Percentiles rank a stretch among this genome's conserved stretches.
Conservation (phyloP, 495 filamentous ascomycete species). For the Aspergillus funiculosus region DNA sequence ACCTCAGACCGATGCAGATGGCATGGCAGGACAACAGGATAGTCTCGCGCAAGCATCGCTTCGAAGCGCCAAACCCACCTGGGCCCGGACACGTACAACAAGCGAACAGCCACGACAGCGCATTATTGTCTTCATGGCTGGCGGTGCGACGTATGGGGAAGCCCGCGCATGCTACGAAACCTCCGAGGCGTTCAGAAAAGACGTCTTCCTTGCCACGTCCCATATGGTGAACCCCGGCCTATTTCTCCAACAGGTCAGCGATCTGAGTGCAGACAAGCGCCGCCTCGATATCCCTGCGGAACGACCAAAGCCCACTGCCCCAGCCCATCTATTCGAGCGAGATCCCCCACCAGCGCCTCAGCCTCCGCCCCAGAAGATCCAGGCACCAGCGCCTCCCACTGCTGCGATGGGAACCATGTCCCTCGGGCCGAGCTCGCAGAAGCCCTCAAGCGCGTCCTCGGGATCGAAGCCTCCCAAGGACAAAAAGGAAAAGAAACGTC, state of each 20-base stretch:
- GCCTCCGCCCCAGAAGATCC: conserved; percentile 33
- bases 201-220: conserved; percentile 84
- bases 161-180: conserved; percentile 84
- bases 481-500: conserved; percentile 46
- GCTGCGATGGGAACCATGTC: conserved; percentile 55
- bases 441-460: conserved; percentile 22
- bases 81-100: conserved; percentile 75
- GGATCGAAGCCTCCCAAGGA: conserved; percentile 35
- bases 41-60: conserved; percentile 68
- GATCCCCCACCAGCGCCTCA: conserved; percentile 49
- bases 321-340: conserved; percentile 81
- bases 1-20: conserved; percentile 62
- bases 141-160: conserved; percentile 90
- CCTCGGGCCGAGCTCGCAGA: conserved; percentile 35
- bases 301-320: conserved; percentile 69
- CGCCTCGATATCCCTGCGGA: conserved; percentile 77
- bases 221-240: conserved; percentile 83
- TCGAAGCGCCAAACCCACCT: conserved; percentile 84
- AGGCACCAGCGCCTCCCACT: conserved; percentile 45
- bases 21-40: conserved; percentile 45
- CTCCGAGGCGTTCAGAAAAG: conserved; percentile 60
- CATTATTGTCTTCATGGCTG: conserved; percentile 92
- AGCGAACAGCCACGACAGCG: conserved; percentile 80
- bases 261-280: conserved; percentile 67
- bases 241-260: conserved; percentile 75